Evolutionary conservation across 345 rosid genomes (phyloP).

Genomic region (Murraya koenigii): DNA sequence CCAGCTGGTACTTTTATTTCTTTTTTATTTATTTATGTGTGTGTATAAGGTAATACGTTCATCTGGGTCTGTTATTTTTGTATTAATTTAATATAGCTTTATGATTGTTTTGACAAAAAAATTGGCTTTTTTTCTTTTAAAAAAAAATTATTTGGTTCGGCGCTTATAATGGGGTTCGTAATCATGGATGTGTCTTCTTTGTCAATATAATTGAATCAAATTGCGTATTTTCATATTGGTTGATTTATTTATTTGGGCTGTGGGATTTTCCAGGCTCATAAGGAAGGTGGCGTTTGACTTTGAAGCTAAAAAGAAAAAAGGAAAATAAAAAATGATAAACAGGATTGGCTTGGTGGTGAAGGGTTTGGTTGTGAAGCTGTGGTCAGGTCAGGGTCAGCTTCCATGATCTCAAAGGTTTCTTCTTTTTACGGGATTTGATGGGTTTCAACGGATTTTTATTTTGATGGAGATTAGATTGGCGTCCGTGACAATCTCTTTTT

Average conservation of each 20-base stretch:
- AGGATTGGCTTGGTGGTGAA: conserved; percentile 1
- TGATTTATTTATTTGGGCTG: conserved; percentile 31
- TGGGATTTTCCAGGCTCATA: conserved; percentile 48
- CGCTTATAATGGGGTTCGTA: conserved; percentile 18
- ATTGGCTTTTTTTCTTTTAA: not conserved
- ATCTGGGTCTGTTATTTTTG: conserved; percentile 5
- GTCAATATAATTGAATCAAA: conserved; percentile 7
- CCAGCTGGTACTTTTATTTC: conserved; percentile 7
- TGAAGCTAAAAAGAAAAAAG: conserved; percentile 13
- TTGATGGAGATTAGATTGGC: conserved; percentile 29
- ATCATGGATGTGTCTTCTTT: conserved; percentile 24
- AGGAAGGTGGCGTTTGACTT: conserved; percentile 52
- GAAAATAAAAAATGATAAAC: not conserved
- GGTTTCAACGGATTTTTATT: conserved; percentile 20
- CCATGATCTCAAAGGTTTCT: conserved; percentile 13
- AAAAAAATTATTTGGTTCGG: not conserved
- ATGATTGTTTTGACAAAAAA: conserved; percentile 16
- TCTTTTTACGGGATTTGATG: conserved; percentile 15
- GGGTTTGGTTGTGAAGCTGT: conserved; percentile 22
- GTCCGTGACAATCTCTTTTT: conserved; percentile 20
- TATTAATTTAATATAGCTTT: not conserved
- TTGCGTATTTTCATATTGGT: not conserved
- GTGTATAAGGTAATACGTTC: not conserved
- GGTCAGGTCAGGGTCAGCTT: conserved; percentile 1
- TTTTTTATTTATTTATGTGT: not conserved